Evolutionary conservation across 2,329 filamentous ascomycete genomes (phyloP).

Genomic region (Exophiala lecanii-corni): DNA sequence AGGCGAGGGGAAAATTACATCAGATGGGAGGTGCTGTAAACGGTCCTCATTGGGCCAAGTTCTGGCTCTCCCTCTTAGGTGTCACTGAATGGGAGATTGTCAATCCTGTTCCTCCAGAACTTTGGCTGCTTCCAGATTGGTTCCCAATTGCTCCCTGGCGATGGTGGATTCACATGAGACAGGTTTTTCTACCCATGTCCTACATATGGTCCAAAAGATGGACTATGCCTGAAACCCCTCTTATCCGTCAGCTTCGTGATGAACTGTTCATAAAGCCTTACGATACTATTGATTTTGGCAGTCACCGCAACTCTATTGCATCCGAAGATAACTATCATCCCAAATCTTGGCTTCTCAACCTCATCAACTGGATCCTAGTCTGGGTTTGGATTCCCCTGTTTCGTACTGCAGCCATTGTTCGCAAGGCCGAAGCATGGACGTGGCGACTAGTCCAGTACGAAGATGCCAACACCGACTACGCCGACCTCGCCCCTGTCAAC

Average conservation of each 20-base stretch:
- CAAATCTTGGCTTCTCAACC: slow-evolving; percentile 77
- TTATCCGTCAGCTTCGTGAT: slow-evolving; percentile 67
- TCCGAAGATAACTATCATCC: slow-evolving; percentile 84
- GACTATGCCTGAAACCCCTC: slow-evolving; percentile 67
- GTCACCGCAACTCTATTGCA: slow-evolving; percentile 77
- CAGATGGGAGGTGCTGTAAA: slow-evolving; percentile 78
- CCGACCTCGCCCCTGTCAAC: slow-evolving; percentile 83
- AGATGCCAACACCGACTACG: slow-evolving; percentile 85
- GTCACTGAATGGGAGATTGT: slow-evolving; percentile 86
- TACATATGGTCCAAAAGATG: slow-evolving; percentile 83
- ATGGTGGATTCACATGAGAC: slow-evolving; percentile 98
- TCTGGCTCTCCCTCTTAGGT: slow-evolving; percentile 83
- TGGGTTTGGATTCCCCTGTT: slow-evolving; percentile 78
- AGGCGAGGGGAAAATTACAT: slow-evolving; percentile 76
- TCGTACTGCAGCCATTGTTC: slow-evolving; percentile 59
- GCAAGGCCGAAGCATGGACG: slow-evolving; percentile 72
- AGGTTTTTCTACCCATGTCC: slow-evolving; percentile 90
- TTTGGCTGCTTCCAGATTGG: slow-evolving; percentile 93
- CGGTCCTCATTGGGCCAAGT: slow-evolving; percentile 93
- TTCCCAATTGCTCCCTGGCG: slow-evolving; percentile 83
- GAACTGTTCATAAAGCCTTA: slow-evolving; percentile 81
- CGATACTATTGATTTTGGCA: slow-evolving; percentile 69
- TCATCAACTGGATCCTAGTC: slow-evolving; percentile 71
- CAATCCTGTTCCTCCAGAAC: slow-evolving; percentile 86
- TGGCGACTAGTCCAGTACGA: slow-evolving; percentile 85